Base-by-base conservation (phyloP, 2,329 filamentous ascomycete species). In the Alternaria ventricosa region DNA sequence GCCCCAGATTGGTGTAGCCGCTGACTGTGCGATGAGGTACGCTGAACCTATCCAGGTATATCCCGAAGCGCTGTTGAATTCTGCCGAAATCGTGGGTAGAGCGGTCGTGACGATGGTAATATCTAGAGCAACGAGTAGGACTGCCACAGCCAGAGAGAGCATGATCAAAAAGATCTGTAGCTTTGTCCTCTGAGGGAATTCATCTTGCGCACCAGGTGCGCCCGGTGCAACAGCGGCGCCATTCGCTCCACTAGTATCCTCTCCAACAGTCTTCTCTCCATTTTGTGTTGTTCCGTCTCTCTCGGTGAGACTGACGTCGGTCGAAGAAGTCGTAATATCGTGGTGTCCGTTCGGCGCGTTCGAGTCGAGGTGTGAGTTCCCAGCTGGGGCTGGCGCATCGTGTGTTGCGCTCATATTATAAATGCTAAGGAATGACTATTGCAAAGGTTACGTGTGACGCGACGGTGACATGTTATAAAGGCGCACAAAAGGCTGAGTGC, bases 71-170 rank as follows among this genome's bases (percentile, higher is more conserved):
- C 84, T 85, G 18, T 85, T 76, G 70, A 88, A 87, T 33, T 86
- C 78, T 64, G 84, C 81, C 15, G 83, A 82, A 56, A 90, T 89
- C 1, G 87, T 88, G 0, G 88, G 88, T 0, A 89, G 79, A 3
- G 88, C 87, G 4, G 88, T 89, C 0, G 88, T 87, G 57, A 90
- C 83, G 66, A 89, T 89, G 0, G 87, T 88, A 75, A 88, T 87
- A 70, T 89, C 87, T 44, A 89, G 77, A 30, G 87, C 87, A 11
- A 87, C 87, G 25, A 89, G 82, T 57, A 89, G 87, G 12, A 89
- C 81, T 8, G 86, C 86, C 76, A 88, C 83, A 47, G 78, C 75
- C 2, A 86, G 76, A 4, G 84, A 83, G 27, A 81, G 72, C 84
- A 85, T 85, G 68, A 86, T 85, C 60, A 86, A 65, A 6, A 79